Evolutionary conservation across 495 filamentous ascomycete genomes (phyloP).

Genomic region (Pyrenula aspistea): DNA sequence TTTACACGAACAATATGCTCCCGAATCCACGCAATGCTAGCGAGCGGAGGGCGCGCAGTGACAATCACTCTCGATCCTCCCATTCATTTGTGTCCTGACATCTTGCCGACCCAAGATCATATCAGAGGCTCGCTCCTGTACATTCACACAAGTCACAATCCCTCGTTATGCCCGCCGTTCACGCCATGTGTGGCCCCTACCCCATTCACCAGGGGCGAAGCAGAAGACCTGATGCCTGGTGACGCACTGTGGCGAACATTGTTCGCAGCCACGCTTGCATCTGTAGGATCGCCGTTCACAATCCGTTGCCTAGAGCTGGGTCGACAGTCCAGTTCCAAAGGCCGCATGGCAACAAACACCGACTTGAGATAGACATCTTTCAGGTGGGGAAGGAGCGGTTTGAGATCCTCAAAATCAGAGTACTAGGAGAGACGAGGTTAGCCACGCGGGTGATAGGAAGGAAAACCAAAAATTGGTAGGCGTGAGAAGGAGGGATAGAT

Average conservation of each 20-base stretch:
- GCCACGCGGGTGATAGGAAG: neutral
- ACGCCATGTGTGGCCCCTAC: neutral
- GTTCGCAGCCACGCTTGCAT: neutral
- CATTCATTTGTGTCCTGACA: too few relatives aligned
- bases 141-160: too few relatives aligned
- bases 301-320: neutral
- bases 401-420: neutral
- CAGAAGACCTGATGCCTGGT: neutral
- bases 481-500: neutral
- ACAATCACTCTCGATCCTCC: too few relatives aligned
- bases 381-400: neutral
- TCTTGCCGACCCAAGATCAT: too few relatives aligned
- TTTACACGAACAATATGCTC: too few relatives aligned
- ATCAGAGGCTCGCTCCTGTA: too few relatives aligned
- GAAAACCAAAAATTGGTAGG: too few relatives aligned
- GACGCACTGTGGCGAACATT: neutral
- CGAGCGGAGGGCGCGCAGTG: too few relatives aligned
- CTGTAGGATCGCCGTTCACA: neutral
- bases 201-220: neutral
- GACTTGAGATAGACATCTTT: neutral
- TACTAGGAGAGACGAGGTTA: neutral
- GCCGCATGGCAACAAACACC: neutral
- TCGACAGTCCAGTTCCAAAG: neutral
- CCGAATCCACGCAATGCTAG: too few relatives aligned
- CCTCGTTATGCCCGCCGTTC: neutral